Percentiles rank a stretch among this genome's conserved stretches.
phyloP scores from a whole-genome alignment of 2,329 filamentous ascomycete genomes.

The Fragosphaeria purpurea region DNA sequence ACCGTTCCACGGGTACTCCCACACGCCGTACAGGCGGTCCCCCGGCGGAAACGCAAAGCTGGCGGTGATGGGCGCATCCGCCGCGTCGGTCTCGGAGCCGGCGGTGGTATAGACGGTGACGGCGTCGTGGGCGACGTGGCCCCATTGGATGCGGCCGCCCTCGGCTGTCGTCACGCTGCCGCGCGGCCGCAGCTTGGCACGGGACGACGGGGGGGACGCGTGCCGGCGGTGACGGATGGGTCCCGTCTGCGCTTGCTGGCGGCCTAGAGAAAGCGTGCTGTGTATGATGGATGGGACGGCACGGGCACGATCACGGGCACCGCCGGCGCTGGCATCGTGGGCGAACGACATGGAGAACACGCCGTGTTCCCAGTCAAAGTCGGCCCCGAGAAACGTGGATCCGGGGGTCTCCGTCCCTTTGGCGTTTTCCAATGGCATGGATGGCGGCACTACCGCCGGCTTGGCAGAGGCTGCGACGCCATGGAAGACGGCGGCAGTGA shows the following conservation, averaged over 20 bases:
- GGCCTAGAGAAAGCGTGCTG: neutral
- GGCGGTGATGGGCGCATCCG: neutral
- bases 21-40: conserved; percentile 6
- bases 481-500: neutral
- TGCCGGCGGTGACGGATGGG: too few relatives aligned
- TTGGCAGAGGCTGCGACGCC: neutral
- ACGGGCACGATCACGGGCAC: neutral
- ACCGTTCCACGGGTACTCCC: conserved; percentile 11
- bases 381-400: neutral
- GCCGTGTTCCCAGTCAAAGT: neutral
- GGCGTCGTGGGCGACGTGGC: neutral
- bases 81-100: too few relatives aligned
- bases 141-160: conserved; percentile 1
- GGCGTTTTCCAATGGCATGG: too few relatives aligned
- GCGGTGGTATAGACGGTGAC: neutral
- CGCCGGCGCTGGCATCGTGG: too few relatives aligned
- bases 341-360: neutral
- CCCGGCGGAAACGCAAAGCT: neutral
- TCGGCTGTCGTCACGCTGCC: neutral
- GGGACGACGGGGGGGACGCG: too few relatives aligned
- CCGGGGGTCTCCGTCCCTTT: neutral
- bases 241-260: too few relatives aligned
- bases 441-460: neutral
- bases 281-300: neutral
- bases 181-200: neutral